These are phyloP conservation scores for Heliamphora pulchella DNA, from an alignment of 179 eudicot species.

Conservation along the genomic window DNA sequence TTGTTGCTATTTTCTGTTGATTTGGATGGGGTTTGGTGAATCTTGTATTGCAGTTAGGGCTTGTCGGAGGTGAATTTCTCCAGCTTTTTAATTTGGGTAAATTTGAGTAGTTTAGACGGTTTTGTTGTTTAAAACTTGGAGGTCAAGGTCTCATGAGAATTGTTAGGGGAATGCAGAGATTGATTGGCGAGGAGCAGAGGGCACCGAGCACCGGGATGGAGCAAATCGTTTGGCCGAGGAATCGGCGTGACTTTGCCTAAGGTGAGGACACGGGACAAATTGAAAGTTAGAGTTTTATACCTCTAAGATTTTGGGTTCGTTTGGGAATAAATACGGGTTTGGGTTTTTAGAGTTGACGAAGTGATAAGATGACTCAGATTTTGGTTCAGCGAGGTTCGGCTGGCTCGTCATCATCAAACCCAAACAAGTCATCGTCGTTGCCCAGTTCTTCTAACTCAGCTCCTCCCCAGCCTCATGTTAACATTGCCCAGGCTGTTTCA, in stretches of 20 bases:
- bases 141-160: slow-evolving; percentile 91
- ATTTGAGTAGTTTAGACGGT: slow-evolving; percentile 26
- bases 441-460: slow-evolving; percentile 37
- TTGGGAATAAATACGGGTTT: slow-evolving; percentile 9
- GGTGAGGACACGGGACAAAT: slow-evolving; percentile 77
- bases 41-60: slow-evolving; percentile 40
- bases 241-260: slow-evolving; percentile 55
- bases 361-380: slow-evolving; percentile 64
- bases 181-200: slow-evolving; percentile 38
- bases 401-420: slow-evolving; percentile 50
- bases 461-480: slow-evolving; percentile 34
- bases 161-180: slow-evolving; percentile 99
- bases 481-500: slow-evolving; percentile 26
- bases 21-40: slow-evolving; percentile 10
- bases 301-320: slow-evolving; percentile 37
- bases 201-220: slow-evolving; percentile 51
- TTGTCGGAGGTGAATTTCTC: slow-evolving; percentile 24
- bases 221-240: slow-evolving; percentile 51
- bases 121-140: slow-evolving; percentile 33
- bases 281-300: slow-evolving; percentile 29
- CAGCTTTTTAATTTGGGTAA: slow-evolving; percentile 18
- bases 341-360: slow-evolving; percentile 16
- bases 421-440: slow-evolving; percentile 24
- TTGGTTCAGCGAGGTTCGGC: slow-evolving; percentile 84
- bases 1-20: neutral